phyloP scores from a whole-genome alignment of 371 early-diverging fungal species.

The Quaeritorhiza haematococci region DNA sequence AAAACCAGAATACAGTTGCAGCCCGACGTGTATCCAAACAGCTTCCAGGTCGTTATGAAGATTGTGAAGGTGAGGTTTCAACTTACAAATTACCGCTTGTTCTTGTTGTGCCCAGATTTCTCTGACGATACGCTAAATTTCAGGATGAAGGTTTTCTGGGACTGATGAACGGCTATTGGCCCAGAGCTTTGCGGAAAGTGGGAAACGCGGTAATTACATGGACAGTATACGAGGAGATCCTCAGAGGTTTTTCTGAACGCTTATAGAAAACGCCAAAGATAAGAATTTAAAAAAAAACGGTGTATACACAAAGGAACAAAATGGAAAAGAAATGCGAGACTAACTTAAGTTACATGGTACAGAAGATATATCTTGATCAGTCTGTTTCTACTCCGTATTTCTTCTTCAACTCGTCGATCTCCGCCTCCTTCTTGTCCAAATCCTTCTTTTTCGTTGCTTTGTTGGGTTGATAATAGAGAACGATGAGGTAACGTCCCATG shows the following conservation, averaged over 20 bases:
- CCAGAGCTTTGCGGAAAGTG: slow-evolving; percentile 81
- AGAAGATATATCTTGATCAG: background rate
- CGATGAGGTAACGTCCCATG: slow-evolving; percentile 89
- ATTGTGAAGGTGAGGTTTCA: slow-evolving; percentile 47
- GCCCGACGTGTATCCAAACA: slow-evolving; percentile 65
- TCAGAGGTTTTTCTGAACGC: no score
- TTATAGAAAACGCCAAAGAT: no score
- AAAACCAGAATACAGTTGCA: slow-evolving; percentile 89
- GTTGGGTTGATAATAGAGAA: slow-evolving; percentile 84
- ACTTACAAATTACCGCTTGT: background rate
- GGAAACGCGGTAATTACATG: slow-evolving; percentile 87
- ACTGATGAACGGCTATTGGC: slow-evolving; percentile 80
- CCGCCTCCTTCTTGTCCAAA: slow-evolving; percentile 78
- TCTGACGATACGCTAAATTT: background rate
- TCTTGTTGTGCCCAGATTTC: background rate
- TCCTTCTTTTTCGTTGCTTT: slow-evolving; percentile 73
- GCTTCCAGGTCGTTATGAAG: slow-evolving; percentile 55
- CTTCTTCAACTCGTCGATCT: slow-evolving; percentile 71
- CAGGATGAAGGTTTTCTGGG: slow-evolving; percentile 68
- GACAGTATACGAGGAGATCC: slow-evolving; percentile 87
- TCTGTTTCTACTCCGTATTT: slow-evolving; percentile 25
- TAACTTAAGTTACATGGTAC: background rate
- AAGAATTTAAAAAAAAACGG: no score
- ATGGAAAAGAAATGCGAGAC: no score
- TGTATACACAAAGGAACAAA: no score